Evolutionary conservation across 116 monocot species (phyloP), one percentile per base, ranked within the genome.

Genomic region (Phalaenopsis hybrid): DNA sequence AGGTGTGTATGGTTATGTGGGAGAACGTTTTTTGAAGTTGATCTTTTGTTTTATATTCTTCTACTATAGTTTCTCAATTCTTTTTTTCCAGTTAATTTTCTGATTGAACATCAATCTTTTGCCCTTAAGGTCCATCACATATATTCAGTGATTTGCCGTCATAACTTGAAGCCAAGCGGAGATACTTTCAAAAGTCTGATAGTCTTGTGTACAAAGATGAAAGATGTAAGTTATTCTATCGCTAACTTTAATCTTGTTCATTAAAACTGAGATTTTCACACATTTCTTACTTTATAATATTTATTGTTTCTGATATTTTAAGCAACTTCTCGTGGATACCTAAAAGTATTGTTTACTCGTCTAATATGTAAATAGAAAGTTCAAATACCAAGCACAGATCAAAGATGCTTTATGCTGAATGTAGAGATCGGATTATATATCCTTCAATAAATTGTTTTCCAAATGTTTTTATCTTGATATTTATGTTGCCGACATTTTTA

Each of bases 141-240:
- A 44, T 91, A 85, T 84, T 82, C 87, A 57, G 7, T 91, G 84
- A 89, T 96, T 79, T 21, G 78, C 44, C 81, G 67, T 37, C 83
- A 88, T 84, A 93, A 93, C 13, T 33, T 96, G 76, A 85, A 77
- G 84, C 87, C 83, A 11, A 88, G 84, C 31, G 89, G 68, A 58
- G 88, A 81, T 43, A 80, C 88, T 18, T 82, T 93, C 78, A 90
- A 84, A 88, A 91, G 58, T 81, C 74, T 96, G 87, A 91, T 96
- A 87, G 79, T 82, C 63, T 86, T 90, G 82, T 92, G 44, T 78
- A 75, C 87, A 51, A 91, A 89, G 83, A 91, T 93, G 86, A 91
- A 87, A 88, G 90, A 96, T 91, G 95, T 96, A 88, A 91, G 93
- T 86, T 74, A 46, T 33, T 4, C 5, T 37, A 73, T 57, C 63